Conservation (phyloP, 2,329 filamentous ascomycete genomes). For the Trichophyton mentagrophytes region DNA sequence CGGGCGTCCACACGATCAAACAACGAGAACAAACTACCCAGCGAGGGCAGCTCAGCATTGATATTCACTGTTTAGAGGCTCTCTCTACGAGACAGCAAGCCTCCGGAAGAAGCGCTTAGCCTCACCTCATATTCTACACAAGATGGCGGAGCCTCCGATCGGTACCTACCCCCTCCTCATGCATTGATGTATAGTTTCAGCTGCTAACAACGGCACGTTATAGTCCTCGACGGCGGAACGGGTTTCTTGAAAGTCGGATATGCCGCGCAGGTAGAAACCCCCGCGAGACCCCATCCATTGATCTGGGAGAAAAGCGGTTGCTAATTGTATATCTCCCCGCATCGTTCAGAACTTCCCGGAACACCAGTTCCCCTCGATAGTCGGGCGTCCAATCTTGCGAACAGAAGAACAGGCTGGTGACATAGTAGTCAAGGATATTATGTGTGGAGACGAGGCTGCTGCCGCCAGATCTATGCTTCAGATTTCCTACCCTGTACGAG, state of each 20-base stretch:
- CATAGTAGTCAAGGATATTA: conserved; percentile 85
- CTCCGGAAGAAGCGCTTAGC: neutral
- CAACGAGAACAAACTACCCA: neutral
- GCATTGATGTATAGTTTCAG: conserved; percentile 4
- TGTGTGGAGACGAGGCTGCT: conserved; percentile 97
- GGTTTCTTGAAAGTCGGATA: conserved; percentile 99
- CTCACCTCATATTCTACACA: neutral
- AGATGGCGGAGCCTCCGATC: conserved; percentile 39
- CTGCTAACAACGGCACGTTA: conserved; percentile 19
- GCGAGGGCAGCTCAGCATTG: neutral
- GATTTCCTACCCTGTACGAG: conserved; percentile 76
- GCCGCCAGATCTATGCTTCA: conserved; percentile 94
- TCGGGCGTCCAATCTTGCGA: conserved; percentile 92
- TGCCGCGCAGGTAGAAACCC: conserved; percentile 57
- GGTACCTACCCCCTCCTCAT: conserved; percentile 25
- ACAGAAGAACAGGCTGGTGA: conserved; percentile 76
- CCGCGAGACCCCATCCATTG: neutral
- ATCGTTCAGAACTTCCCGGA: conserved; percentile 79
- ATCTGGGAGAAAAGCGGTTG: neutral
- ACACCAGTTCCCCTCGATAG: conserved; percentile 95
- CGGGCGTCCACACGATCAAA: neutral
- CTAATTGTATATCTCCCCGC: conserved; percentile 11
- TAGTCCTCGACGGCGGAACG: conserved; percentile 98
- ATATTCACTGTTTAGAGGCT: neutral
- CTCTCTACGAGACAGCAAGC: neutral